Conservation (phyloP, 129 eudicot genomes). For the Logfia minima region DNA sequence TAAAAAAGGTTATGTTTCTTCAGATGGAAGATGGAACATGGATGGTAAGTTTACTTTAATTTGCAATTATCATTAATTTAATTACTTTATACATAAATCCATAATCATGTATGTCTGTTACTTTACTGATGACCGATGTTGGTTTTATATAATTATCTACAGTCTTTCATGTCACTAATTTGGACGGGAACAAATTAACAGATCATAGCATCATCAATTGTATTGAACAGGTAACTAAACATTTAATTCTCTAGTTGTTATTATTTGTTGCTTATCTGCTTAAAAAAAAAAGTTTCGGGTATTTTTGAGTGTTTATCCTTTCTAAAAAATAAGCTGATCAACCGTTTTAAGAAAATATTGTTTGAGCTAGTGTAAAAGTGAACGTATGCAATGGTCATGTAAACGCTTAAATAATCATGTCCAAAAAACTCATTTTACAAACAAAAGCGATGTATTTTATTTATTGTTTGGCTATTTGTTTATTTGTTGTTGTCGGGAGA, state of each 20-base stretch:
- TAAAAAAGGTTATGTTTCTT: slow-evolving; percentile 85
- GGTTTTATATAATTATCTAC: slow-evolving; percentile 34
- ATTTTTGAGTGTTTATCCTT: no score
- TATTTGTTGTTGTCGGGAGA: not conserved
- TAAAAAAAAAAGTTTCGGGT: no score
- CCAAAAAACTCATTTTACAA: no score
- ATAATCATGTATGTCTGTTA: slow-evolving; percentile 26
- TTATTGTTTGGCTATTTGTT: not conserved
- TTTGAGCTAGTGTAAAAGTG: no score
- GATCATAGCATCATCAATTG: slow-evolving; percentile 68
- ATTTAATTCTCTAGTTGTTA: not conserved
- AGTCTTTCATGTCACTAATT: slow-evolving; percentile 93
- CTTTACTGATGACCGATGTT: slow-evolving; percentile 29
- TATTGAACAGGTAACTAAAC: slow-evolving; percentile 67
- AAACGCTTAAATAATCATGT: no score
- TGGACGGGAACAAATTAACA: slow-evolving; percentile 72
- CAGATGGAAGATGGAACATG: slow-evolving; percentile 98
- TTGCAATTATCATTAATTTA: not conserved
- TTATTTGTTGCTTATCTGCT: not conserved
- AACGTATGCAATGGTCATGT: no score
- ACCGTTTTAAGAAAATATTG: no score
- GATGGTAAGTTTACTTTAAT: slow-evolving; percentile 54
- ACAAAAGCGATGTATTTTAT: no score
- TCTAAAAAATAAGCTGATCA: no score
- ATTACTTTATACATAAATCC: not conserved